Conservation (phyloP, 352 stramenopile genomes). For the Phytopythium vexans region DNA sequence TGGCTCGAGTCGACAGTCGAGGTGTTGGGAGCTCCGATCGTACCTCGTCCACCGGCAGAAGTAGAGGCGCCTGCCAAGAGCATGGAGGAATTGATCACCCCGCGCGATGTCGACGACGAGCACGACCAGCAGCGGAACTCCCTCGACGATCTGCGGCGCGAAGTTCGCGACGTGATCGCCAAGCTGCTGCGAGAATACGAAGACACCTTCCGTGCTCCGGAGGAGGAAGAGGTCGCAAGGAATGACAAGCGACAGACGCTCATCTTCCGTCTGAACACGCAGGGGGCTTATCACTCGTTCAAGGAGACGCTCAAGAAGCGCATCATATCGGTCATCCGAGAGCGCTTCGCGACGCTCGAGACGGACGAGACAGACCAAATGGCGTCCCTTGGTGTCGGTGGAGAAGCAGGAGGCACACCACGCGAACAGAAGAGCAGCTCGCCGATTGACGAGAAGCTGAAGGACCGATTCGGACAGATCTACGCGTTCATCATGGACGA, state of each 20-base stretch:
- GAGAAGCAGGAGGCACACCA: too few species aligned
- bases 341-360: slow-evolving; percentile 34
- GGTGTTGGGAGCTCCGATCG: slow-evolving; percentile 32
- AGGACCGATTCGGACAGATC: slow-evolving; percentile 57
- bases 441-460: slow-evolving; percentile 28
- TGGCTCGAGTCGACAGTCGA: slow-evolving; percentile 21
- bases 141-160: slow-evolving; percentile 38
- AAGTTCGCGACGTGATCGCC: slow-evolving; percentile 57
- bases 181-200: slow-evolving; percentile 70
- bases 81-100: slow-evolving; percentile 51
- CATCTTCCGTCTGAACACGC: slow-evolving; percentile 74
- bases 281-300: slow-evolving; percentile 76
- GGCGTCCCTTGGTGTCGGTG: too few species aligned
- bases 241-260: slow-evolving; percentile 72
- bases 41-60: slow-evolving; percentile 29
- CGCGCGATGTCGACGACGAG: slow-evolving; percentile 45
- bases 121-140: slow-evolving; percentile 38
- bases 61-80: slow-evolving; percentile 19
- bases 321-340: slow-evolving; percentile 67
- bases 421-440: too few species aligned
- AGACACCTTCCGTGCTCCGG: slow-evolving; percentile 15
- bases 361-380: slow-evolving; percentile 5
- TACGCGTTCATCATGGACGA: slow-evolving; percentile 77
- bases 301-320: slow-evolving; percentile 84
- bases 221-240: slow-evolving; percentile 21